Base-by-base conservation (phyloP, 2,329 filamentous ascomycete genomes). In the Ascochyta clinopodiicola region DNA sequence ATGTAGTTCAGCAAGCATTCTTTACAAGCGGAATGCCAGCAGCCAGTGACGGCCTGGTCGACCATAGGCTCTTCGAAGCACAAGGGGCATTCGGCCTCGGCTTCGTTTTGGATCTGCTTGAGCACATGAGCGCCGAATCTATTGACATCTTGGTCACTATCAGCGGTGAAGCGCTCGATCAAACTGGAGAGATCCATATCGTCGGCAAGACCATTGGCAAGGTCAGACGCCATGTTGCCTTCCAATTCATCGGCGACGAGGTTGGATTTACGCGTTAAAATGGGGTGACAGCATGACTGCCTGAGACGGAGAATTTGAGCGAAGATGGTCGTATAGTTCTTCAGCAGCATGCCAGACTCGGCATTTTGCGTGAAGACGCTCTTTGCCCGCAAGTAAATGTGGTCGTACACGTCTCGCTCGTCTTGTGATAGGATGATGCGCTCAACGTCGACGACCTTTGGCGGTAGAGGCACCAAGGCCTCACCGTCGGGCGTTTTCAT, bases 11-110 rank as follows among this genome's bases (percentile, higher is more conserved):
- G 79, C n/a, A 98, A 79, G 67, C 95, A 99, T 59, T 91, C 89
- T 76, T 95, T 96, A 79, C 95, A 99, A 0, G 95, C 93, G 31
- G 91, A 96, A 75, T 99, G 95, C 92, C 95, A 99, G 77, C 95
- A 99, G 0, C 92, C 91, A 0, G 95, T 98, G 1, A 99, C 95
- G 0, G 90, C 89, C 70, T 96, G 94, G 49, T 97, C 90, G 36
- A 91, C 85, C 92, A 98, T 98, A 3, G 93, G 92, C 73, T 98
- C 95, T 74, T 98, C 94, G 4, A 91, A 87, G 76, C 95, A 99
- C 47, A 99, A 90, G 0, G 95, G 94, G 68, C 95, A 99, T 78
- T 99, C 95, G 57, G 89, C 89, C 56, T 89, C 86, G 0, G 90
- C 88, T 69, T 98, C 94, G 50, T 91, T 90, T 62, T 96, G 90